Conservation (phyloP, 1,284 basidiomycete species). For the Apiotrichum gamsii region DNA sequence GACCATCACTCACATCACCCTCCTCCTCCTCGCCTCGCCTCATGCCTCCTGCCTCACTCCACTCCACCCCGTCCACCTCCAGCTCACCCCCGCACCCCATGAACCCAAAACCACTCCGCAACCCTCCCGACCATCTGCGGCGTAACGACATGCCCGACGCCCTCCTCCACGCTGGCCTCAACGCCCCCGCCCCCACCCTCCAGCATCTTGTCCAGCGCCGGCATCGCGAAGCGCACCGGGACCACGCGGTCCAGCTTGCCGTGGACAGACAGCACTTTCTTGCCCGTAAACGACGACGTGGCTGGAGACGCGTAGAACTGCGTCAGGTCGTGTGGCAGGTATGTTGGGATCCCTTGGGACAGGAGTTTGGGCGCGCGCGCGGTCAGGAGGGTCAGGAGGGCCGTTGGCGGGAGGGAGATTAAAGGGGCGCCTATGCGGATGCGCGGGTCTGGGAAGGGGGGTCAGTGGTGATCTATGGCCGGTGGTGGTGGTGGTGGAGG, state of each 20-base stretch:
- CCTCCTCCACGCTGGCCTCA: neutral
- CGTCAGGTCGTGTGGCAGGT: conserved; percentile 28
- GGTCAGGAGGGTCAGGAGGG: conserved; percentile 53
- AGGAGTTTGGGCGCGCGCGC: conserved; percentile 57
- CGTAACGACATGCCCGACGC: conserved; percentile 5
- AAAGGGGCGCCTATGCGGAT: conserved; percentile 65
- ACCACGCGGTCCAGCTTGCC: conserved; percentile 48
- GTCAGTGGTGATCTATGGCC: neutral
- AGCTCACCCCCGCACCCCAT: no score
- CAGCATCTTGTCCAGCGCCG: conserved; percentile 1
- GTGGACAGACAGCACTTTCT: conserved; percentile 63
- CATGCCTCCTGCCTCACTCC: no score
- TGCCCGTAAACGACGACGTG: conserved; percentile 55
- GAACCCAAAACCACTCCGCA: conserved; percentile 4
- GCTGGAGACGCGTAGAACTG: conserved; percentile 41
- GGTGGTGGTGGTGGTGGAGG: no score
- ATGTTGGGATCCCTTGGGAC: neutral
- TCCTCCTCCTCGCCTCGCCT: no score
- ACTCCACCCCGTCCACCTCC: no score
- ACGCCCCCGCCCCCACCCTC: neutral
- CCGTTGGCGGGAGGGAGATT: conserved; percentile 69
- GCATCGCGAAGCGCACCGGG: conserved; percentile 22
- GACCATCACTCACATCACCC: no score
- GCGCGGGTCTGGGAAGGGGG: conserved; percentile 60
- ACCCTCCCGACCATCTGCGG: conserved; percentile 4